Conservation (phyloP, 2,329 filamentous ascomycete species). For the Podosphaera aphanis region DNA sequence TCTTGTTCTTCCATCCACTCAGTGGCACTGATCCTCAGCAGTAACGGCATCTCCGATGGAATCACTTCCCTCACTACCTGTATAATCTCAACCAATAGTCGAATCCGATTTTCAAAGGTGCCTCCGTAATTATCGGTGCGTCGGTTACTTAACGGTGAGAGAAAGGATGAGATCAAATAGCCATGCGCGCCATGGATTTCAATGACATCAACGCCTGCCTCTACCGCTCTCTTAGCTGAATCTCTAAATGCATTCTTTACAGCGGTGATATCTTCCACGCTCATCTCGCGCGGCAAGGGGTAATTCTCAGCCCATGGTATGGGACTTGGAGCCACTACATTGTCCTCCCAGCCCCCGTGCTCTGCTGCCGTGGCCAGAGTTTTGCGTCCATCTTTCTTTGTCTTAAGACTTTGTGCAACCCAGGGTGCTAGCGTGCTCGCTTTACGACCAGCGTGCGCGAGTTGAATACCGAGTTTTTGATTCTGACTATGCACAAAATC, state of each 20-base stretch:
- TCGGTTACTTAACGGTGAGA: slow-evolving; percentile 33
- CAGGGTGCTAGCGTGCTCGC: slow-evolving; percentile 18
- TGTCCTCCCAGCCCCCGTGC: slow-evolving; percentile 31
- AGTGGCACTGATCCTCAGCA: slow-evolving; percentile 34
- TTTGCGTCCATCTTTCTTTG: too few species aligned
- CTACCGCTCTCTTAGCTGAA: slow-evolving; percentile 17
- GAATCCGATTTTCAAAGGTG: slow-evolving; percentile 36
- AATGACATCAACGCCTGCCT: slow-evolving; percentile 36
- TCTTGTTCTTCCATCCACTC: slow-evolving; percentile 30
- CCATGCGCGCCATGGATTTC: slow-evolving; percentile 41
- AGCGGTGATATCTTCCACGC: slow-evolving; percentile 16
- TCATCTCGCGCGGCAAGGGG: slow-evolving; percentile 23
- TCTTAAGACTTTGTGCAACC: slow-evolving; percentile 1
- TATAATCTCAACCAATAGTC: slow-evolving; percentile 31
- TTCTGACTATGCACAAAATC: slow-evolving; percentile 25
- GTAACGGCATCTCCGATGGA: slow-evolving; percentile 29
- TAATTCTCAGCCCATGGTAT: slow-evolving; percentile 37
- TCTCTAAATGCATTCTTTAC: slow-evolving; percentile 18
- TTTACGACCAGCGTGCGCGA: slow-evolving; percentile 38
- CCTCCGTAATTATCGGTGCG: slow-evolving; percentile 44
- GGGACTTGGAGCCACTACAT: slow-evolving; percentile 27
- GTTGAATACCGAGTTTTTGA: slow-evolving; percentile 45
- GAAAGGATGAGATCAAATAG: slow-evolving; percentile 43
- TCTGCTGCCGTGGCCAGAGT: slow-evolving; percentile 23
- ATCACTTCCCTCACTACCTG: slow-evolving; percentile 26